Evolutionary conservation across 2,329 filamentous ascomycete species (phyloP).

Genomic region (Cladorrhinum sp.): DNA sequence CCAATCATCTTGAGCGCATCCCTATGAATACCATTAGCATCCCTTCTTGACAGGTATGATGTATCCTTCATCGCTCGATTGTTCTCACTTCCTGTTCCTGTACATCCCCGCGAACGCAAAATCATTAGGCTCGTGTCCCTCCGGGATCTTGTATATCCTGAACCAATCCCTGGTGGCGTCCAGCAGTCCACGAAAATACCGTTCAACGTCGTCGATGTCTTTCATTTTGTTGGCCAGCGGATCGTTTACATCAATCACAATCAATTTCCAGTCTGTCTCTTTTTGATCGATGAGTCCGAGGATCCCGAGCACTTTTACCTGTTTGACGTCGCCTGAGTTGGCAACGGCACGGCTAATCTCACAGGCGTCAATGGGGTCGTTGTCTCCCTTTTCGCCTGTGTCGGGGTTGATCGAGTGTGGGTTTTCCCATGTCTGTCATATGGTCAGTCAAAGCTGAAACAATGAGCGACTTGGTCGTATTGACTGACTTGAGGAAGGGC

Average conservation of each 20-base stretch:
- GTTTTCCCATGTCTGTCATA: constrained; percentile 89
- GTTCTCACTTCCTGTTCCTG: constrained; percentile 88
- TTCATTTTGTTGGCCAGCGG: constrained; percentile 91
- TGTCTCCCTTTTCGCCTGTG: constrained; percentile 98
- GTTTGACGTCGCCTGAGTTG: constrained; percentile 93
- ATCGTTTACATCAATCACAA: constrained; percentile 97
- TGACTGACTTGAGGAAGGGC: constrained; percentile 85
- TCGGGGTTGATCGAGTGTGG: constrained; percentile 90
- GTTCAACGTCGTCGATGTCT: constrained; percentile 96
- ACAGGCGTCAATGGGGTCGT: constrained; percentile 97
- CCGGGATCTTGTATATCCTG: constrained; percentile 99
- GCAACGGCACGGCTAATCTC: constrained; percentile 97
- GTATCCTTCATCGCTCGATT: not conserved
- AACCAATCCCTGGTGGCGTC: constrained; percentile 99
- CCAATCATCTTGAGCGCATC: constrained; percentile 92
- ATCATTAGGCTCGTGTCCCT: constrained; percentile 99
- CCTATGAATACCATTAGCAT: constrained; percentile 37
- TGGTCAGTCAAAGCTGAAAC: not conserved
- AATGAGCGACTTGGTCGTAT: too few relatives aligned
- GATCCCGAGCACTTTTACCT: constrained; percentile 97
- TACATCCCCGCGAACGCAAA: constrained; percentile 99
- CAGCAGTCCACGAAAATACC: constrained; percentile 90
- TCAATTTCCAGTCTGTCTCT: constrained; percentile 99
- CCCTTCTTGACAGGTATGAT: not conserved
- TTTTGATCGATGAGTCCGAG: constrained; percentile 98